Conservation (phyloP, 495 filamentous ascomycete genomes). For the Thozetella sp. region DNA sequence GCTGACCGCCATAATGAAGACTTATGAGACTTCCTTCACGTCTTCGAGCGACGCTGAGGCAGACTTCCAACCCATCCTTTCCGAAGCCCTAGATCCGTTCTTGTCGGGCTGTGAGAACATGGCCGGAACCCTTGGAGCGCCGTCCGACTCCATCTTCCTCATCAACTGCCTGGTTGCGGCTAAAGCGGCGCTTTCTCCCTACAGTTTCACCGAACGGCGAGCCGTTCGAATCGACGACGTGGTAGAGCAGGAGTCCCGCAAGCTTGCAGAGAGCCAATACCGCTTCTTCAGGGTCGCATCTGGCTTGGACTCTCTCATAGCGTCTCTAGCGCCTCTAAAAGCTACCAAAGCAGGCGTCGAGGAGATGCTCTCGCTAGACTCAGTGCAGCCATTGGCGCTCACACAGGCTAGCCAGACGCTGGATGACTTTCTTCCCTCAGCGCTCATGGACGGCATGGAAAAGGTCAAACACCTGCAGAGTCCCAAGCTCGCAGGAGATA, state of each 20-base stretch:
- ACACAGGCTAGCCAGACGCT: slow-evolving; percentile 71
- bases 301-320: slow-evolving; percentile 70
- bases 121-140: slow-evolving; percentile 57
- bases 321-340: slow-evolving; percentile 46
- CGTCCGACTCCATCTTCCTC: slow-evolving; percentile 71
- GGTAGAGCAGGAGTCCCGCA: slow-evolving; percentile 37
- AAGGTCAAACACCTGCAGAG: slow-evolving; percentile 75
- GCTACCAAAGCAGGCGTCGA: slow-evolving; percentile 36
- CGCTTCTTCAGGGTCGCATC: slow-evolving; percentile 72
- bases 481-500: slow-evolving; percentile 65
- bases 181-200: slow-evolving; percentile 48
- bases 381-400: slow-evolving; percentile 67
- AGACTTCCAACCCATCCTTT: slow-evolving; percentile 80
- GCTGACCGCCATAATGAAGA: slow-evolving; percentile 74
- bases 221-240: slow-evolving; percentile 44
- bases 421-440: slow-evolving; percentile 90
- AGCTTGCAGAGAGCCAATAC: slow-evolving; percentile 62
- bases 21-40: slow-evolving; percentile 78
- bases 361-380: slow-evolving; percentile 37
- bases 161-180: slow-evolving; percentile 78
- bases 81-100: slow-evolving; percentile 85
- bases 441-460: slow-evolving; percentile 86
- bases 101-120: slow-evolving; percentile 72
- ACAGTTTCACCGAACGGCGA: slow-evolving; percentile 53
- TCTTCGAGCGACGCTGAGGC: slow-evolving; percentile 52